These are phyloP conservation scores for Hirsutella thompsonii DNA, from an alignment of 2,329 filamentous ascomycete species.

Conservation along the genomic window DNA sequence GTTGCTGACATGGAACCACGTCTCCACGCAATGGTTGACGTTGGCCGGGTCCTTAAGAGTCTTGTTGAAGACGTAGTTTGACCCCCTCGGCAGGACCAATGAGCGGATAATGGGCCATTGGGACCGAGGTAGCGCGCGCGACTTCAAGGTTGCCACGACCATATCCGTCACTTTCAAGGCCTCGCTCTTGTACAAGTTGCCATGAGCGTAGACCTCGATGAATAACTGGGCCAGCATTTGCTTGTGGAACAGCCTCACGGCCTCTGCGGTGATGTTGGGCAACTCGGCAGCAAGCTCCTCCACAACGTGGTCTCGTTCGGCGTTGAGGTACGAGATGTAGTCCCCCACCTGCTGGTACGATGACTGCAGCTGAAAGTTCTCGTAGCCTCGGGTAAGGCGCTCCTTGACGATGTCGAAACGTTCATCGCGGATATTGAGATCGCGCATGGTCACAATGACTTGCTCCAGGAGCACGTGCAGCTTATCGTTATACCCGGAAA, in stretches of 20 bases:
- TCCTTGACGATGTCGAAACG: constrained; percentile 90
- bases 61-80: constrained; percentile 74
- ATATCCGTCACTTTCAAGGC: constrained; percentile 74
- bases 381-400: constrained; percentile 59
- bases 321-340: constrained; percentile 68
- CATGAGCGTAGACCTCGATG: constrained; percentile 78
- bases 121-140: constrained; percentile 56
- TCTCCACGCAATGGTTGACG: constrained; percentile 77
- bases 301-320: constrained; percentile 64
- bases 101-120: constrained; percentile 74
- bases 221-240: constrained; percentile 73
- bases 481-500: constrained; percentile 95
- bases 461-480: constrained; percentile 82
- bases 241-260: constrained; percentile 65
- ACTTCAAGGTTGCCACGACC: constrained; percentile 65
- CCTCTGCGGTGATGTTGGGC: constrained; percentile 57
- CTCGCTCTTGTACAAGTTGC: constrained; percentile 91
- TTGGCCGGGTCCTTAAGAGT: constrained; percentile 76
- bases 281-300: constrained; percentile 72
- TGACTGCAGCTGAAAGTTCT: constrained; percentile 79
- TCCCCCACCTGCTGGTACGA: constrained; percentile 82
- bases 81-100: constrained; percentile 63
- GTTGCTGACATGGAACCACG: constrained; percentile 58
- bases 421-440: constrained; percentile 73
- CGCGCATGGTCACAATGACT: constrained; percentile 70